phyloP scores from a whole-genome alignment of 257 asterid species.

The Fraxinus excelsior region DNA sequence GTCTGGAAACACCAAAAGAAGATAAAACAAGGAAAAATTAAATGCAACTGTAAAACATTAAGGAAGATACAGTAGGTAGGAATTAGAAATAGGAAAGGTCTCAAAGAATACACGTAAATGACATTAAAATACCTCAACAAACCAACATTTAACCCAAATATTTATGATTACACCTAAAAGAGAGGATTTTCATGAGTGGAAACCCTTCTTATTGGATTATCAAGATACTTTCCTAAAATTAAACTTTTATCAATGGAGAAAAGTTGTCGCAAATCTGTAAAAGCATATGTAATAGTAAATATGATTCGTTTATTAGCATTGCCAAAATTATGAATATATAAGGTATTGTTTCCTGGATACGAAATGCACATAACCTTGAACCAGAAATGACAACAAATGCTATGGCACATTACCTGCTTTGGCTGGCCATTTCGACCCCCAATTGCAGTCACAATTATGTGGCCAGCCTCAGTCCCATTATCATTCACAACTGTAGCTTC shows the following conservation, averaged over 20 bases:
- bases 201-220: neutral
- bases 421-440: conserved; percentile 92
- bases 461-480: conserved; percentile 97
- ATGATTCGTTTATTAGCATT: neutral
- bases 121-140: neutral
- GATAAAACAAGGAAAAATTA: conserved; percentile 7
- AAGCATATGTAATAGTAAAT: neutral
- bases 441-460: conserved; percentile 86
- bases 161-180: neutral
- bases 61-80: neutral
- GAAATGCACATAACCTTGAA: neutral
- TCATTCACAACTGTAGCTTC: conserved; percentile 81
- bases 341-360: neutral
- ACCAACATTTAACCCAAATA: neutral
- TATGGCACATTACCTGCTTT: conserved; percentile 64
- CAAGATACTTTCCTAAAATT: neutral
- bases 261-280: neutral
- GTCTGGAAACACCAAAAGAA: conserved; percentile 44
- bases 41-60: neutral
- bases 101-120: neutral
- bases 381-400: neutral
- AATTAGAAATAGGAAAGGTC: neutral
- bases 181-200: neutral
- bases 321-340: neutral
- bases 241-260: neutral